Evolutionary conservation across 139 green algal species (phyloP).

Genomic region (Raphidocelis subcapitata): DNA sequence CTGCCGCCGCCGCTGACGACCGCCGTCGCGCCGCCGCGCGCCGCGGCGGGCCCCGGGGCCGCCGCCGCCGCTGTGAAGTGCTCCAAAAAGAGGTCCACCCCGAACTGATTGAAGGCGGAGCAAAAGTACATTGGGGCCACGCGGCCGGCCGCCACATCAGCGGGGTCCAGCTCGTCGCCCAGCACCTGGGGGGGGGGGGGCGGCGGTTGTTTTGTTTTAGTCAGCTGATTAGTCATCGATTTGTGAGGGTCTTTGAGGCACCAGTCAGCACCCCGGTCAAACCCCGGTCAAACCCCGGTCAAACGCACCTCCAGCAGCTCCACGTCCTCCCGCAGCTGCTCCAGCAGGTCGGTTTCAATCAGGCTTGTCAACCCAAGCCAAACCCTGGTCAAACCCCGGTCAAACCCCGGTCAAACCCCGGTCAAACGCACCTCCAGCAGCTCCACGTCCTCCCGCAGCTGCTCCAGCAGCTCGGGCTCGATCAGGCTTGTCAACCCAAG

Average conservation of each 20-base stretch:
- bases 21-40: no score
- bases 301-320: constrained; percentile 67
- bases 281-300: background rate
- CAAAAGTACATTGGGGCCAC: constrained; percentile 79
- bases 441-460: constrained; percentile 75
- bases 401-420: background rate
- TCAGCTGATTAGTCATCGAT: no score
- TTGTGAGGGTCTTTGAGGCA: no score
- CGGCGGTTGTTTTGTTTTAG: no score
- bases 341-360: constrained; percentile 63
- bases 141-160: constrained; percentile 49
- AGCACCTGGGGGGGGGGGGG: constrained; percentile 39
- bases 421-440: constrained; percentile 57
- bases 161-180: constrained; percentile 59
- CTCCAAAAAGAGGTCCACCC: constrained; percentile 78
- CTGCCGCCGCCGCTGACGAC: constrained; percentile 1
- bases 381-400: no score
- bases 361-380: constrained; percentile 39
- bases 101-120: constrained; percentile 77
- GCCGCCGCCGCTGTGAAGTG: constrained; percentile 32
- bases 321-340: constrained; percentile 70
- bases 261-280: no score
- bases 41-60: background rate
- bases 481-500: constrained; percentile 47
- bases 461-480: constrained; percentile 58